Conservation (phyloP, 148 eudicot genomes). For the Silene latifolia region DNA sequence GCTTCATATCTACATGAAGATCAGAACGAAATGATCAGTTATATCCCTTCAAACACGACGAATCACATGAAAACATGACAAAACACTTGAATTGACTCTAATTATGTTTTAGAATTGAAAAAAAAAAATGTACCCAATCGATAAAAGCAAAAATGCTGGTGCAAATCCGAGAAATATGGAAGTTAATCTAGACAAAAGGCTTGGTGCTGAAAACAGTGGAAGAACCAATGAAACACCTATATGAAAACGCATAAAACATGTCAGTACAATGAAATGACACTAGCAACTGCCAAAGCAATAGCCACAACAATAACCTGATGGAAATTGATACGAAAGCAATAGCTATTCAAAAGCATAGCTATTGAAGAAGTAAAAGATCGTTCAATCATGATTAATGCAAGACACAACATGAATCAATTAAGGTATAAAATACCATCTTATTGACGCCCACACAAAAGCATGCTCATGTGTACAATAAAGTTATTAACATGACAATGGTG, state of each 20-base stretch:
- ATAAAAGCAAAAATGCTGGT: constrained; percentile 82
- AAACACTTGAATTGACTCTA: constrained; percentile 1
- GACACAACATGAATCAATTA: neutral
- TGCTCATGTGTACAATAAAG: neutral
- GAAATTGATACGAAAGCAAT: neutral
- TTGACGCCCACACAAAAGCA: neutral
- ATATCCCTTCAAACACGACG: neutral
- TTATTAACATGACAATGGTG: neutral
- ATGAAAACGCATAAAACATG: constrained; percentile 12
- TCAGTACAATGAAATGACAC: constrained; percentile 8
- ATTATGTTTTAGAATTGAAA: constrained; percentile 11
- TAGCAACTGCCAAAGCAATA: neutral
- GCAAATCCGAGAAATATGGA: constrained; percentile 97
- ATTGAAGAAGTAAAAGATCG: neutral
- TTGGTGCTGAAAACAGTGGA: constrained; percentile 78
- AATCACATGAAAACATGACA: neutral
- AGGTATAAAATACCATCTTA: neutral
- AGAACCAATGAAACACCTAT: constrained; percentile 74
- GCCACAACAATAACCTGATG: neutral
- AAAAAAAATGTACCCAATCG: constrained; percentile 66
- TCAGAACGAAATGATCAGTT: constrained; percentile 8
- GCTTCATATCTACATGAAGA: constrained; percentile 77
- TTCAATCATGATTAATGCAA: neutral
- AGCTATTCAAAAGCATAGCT: neutral
- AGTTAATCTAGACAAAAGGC: constrained; percentile 75